These are phyloP conservation scores for Stephania yunnanensis DNA, from an alignment of 164 flowering plant species.

Conservation along the genomic window DNA sequence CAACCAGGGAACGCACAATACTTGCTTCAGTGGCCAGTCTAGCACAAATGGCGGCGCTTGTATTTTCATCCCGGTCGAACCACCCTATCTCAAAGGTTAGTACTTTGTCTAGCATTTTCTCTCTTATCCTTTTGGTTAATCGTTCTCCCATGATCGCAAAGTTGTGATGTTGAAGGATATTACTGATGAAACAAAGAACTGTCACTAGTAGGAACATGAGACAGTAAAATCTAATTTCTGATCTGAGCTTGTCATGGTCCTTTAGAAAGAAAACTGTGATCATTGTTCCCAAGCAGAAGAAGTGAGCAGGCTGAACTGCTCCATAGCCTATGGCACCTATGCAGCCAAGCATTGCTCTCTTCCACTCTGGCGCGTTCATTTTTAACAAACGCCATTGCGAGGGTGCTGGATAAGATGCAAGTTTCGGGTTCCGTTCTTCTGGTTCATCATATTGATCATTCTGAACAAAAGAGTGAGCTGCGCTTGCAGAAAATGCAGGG, in stretches of 20 bases:
- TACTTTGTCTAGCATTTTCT: conserved; percentile 24
- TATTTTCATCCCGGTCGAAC: conserved; percentile 42
- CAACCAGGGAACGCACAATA: conserved; percentile 38
- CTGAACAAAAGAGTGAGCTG: conserved; percentile 15
- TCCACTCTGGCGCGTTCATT: conserved; percentile 40
- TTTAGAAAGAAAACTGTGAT: conserved; percentile 25
- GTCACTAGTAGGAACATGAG: conserved; percentile 27
- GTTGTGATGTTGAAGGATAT: conserved; percentile 35
- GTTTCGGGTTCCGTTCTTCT: not conserved
- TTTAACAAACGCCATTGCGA: conserved; percentile 29
- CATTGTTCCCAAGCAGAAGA: conserved; percentile 30
- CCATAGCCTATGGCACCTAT: conserved; percentile 31
- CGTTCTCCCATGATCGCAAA: conserved; percentile 40
- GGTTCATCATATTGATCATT: conserved; percentile 7
- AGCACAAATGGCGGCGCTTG: conserved; percentile 41
- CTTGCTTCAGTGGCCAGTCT: conserved; percentile 29
- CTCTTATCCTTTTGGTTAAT: conserved; percentile 27
- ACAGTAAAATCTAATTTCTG: conserved; percentile 23
- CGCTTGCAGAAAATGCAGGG: conserved; percentile 19
- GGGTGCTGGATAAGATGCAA: conserved; percentile 12
- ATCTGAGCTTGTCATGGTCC: conserved; percentile 18
- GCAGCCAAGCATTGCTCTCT: conserved; percentile 27
- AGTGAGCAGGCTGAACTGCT: conserved; percentile 30
- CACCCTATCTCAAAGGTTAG: conserved; percentile 41
- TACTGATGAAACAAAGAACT: conserved; percentile 25